These are phyloP conservation scores for Novymonas esmeraldas DNA, from an alignment of 208 protist species.

Conservation along the genomic window DNA sequence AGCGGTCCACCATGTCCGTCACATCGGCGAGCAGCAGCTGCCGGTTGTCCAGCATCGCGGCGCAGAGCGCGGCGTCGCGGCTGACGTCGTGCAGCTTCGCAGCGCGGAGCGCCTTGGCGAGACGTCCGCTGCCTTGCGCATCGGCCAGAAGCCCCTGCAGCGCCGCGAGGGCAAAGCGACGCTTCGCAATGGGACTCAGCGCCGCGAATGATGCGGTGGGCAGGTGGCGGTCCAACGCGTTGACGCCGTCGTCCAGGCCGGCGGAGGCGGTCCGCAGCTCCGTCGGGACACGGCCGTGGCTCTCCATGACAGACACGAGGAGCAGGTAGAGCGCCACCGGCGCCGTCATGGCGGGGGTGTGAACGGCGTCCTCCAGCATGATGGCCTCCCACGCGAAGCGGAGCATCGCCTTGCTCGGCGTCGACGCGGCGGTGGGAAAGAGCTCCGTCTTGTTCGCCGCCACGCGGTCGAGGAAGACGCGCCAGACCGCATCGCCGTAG, in stretches of 20 bases:
- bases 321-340: slow-evolving; percentile 74
- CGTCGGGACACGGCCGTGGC: slow-evolving; percentile 26
- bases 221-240: not conserved
- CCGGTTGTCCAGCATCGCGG: slow-evolving; percentile 59
- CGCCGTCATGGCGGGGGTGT: slow-evolving; percentile 66
- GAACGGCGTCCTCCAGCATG: slow-evolving; percentile 61
- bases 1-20: slow-evolving; percentile 40
- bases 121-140: slow-evolving; percentile 14
- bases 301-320: slow-evolving; percentile 47
- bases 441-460: slow-evolving; percentile 42
- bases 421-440: slow-evolving; percentile 29
- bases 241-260: slow-evolving; percentile 48
- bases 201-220: slow-evolving; percentile 6
- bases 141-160: slow-evolving; percentile 34
- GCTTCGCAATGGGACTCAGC: slow-evolving; percentile 44
- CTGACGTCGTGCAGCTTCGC: slow-evolving; percentile 44
- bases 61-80: slow-evolving; percentile 71
- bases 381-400: slow-evolving; percentile 71
- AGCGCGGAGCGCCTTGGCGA: slow-evolving; percentile 45
- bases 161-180: slow-evolving; percentile 41
- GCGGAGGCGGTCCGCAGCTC: slow-evolving; percentile 21
- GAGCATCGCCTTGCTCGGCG: slow-evolving; percentile 35
- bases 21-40: slow-evolving; percentile 55
- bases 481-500: slow-evolving; percentile 73
- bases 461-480: slow-evolving; percentile 64